phyloP scores from a whole-genome alignment of 495 filamentous ascomycete genomes.

The Pseudomonodictys pantanalensis region DNA sequence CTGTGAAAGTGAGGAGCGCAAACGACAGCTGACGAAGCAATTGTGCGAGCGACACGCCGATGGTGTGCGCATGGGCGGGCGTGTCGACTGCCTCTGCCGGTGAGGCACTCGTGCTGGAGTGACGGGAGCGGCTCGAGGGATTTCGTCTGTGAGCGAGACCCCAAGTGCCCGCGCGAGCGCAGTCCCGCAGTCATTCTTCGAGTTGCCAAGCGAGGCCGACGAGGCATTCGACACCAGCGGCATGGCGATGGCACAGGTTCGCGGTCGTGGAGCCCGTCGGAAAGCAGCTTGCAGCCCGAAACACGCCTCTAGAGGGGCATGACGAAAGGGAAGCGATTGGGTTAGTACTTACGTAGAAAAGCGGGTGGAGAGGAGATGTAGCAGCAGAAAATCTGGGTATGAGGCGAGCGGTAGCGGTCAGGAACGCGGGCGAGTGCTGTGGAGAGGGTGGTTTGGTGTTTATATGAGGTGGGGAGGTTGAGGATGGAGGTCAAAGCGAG shows the following conservation, averaged over 20 bases:
- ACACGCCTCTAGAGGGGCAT: constrained; percentile 7
- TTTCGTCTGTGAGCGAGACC: too few relatives aligned
- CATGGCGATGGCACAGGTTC: constrained; percentile 1
- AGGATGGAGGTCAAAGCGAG: neutral
- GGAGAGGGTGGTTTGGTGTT: constrained; percentile 2
- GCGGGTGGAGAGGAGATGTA: neutral
- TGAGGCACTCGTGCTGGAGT: too few relatives aligned
- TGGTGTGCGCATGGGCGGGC: too few relatives aligned
- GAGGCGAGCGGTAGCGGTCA: neutral
- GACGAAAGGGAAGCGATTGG: constrained; percentile 20
- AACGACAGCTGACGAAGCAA: too few relatives aligned
- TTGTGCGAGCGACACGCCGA: too few relatives aligned
- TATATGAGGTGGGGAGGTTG: neutral
- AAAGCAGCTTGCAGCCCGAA: constrained; percentile 10
- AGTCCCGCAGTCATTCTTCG: too few relatives aligned
- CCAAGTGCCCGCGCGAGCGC: too few relatives aligned
- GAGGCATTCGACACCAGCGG: neutral
- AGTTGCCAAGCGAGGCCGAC: neutral
- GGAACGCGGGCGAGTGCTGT: neutral
- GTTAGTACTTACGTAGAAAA: constrained; percentile 12
- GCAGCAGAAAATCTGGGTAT: constrained; percentile 2
- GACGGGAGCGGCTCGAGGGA: too few relatives aligned
- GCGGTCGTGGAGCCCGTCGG: neutral
- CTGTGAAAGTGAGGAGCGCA: too few relatives aligned
- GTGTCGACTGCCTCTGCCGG: too few relatives aligned